Evolutionary conservation across 805 yeast genomes (phyloP).

Genomic region (Candida dendrica): DNA sequence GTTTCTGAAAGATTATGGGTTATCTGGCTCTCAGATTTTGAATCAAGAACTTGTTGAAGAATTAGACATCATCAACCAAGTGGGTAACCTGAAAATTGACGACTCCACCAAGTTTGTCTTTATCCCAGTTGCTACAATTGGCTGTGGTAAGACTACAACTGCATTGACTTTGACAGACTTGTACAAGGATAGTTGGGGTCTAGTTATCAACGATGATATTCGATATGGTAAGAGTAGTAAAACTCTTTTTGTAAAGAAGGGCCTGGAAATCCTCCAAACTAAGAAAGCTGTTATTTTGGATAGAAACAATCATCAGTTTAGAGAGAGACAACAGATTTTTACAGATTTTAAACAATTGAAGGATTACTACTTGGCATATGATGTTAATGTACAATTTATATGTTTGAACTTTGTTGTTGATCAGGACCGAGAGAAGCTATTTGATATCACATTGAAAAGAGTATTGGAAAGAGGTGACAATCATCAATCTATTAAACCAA

Average conservation of each 20-base stretch:
- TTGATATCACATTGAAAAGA: slow-evolving; percentile 50
- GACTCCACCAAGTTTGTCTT: slow-evolving; percentile 48
- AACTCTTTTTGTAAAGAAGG: slow-evolving; percentile 38
- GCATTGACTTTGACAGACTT: slow-evolving; percentile 50
- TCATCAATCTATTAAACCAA: slow-evolving; percentile 72
- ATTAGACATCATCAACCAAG: slow-evolving; percentile 30
- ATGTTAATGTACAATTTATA: slow-evolving; percentile 46
- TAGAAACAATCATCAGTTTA: slow-evolving; percentile 68
- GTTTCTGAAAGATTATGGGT: slow-evolving; percentile 48
- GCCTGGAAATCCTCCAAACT: slow-evolving; percentile 32
- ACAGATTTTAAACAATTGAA: slow-evolving; percentile 39
- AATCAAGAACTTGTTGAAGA: slow-evolving; percentile 33
- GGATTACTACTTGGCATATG: slow-evolving; percentile 34
- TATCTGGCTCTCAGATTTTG: slow-evolving; percentile 53
- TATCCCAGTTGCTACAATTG: slow-evolving; percentile 83
- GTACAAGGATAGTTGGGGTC: slow-evolving; percentile 54
- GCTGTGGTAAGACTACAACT: slow-evolving; percentile 92
- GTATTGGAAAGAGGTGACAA: slow-evolving; percentile 72
- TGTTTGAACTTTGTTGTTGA: slow-evolving; percentile 60
- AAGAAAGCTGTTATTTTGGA: slow-evolving; percentile 61
- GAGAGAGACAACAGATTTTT: slow-evolving; percentile 66
- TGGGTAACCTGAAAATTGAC: slow-evolving; percentile 26
- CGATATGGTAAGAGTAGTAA: slow-evolving; percentile 37
- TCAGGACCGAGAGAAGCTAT: slow-evolving; percentile 26
- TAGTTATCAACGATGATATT: slow-evolving; percentile 77